Evolutionary conservation across 176 grass and related monocot species (phyloP), one percentile per base, ranked within the genome.

Genomic region (Phoenix dactylifera): DNA sequence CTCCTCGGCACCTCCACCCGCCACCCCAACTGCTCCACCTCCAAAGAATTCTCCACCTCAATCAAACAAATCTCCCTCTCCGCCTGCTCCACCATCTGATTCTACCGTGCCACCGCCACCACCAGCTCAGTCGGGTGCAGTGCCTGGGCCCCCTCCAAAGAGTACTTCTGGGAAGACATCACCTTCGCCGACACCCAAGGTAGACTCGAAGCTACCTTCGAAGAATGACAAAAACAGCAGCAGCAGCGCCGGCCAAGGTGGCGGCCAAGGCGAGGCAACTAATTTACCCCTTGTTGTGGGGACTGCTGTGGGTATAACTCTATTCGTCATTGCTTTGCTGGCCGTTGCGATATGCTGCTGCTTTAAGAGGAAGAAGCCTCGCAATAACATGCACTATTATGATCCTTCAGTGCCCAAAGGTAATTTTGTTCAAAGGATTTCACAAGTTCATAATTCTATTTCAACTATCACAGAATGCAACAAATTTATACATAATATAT

Each of bases 271-370:
- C 14, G 70, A 24, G 4, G 35, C 26, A 5, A 73, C 35, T 14
- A 12, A 48, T 56, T 20, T 63, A 24, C 59, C 70, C 0, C 5
- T 73, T 26, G 19, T 82, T 3, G 54, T 60, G 17, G 87, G 82
- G 63, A 55, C 68, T 22, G 60, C 77, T 22, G 58, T 80, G 14
- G 87, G 82, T 5, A 51, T 85, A 28, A 19, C 61, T 16, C 49
- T 66, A 32, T 79, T 90, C 58, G 15, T 59, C 7, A 16, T 82
- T 23, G 58, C 85, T 2, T 64, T 90, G 72, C 50, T 62, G 70
- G 63, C 79, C 7, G 51, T 70, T 35, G 67, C 75, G 26, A 69
- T 83, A 63, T 71, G 73, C 59, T 82, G 79, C 74, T 90, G 78
- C 75, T n/a, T 48, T 53, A 66, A 53, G 72, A 74, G 15, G 60